Base-by-base conservation (phyloP, 495 filamentous ascomycete species). In the Penicillium silybi region DNA sequence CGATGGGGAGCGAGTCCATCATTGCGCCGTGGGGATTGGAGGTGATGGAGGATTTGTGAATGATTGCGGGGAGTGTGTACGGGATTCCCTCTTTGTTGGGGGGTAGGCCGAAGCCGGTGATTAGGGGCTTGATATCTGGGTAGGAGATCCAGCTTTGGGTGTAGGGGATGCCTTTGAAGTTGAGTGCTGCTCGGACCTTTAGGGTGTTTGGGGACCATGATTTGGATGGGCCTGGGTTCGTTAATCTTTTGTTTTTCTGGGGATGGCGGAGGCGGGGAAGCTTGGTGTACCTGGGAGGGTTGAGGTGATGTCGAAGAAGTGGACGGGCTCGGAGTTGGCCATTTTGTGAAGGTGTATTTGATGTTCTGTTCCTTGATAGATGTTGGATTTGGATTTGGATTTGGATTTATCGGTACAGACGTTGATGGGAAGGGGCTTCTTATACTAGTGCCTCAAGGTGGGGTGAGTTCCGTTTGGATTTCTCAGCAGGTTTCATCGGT, bases 141-240 rank as follows among this genome's bases (percentile, higher is more conserved):
- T 73, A 73, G 26, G 72, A 72, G 29, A 72, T 61, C 56, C 59
- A 75, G 49, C 63, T 66, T 50, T 75, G 64, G 10, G 70, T 73
- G 52, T 72, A 73, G 10, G 64, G 68, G 45, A 72, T 69, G 1
- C 58, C 53, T 44, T 75, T 75, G 63, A 66, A 72, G 58, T 75
- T 75, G 10, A 73, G 57, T 10, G 66, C 61, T 16, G 64, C 44
- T n/a, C 72, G 65, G 13, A 66, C 67, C 50, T 68, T 69, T 25
- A 70, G 53, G 16, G 72, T 73, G 46, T 72, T 73, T 0, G 64
- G 62, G 20, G 72, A 73, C 72, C 72, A 73, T 58, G 70, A 67
- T 46, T 71, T 70, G 1, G 44, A 39, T 16, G 63, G 4, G 4
- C 63, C 70, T 75, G 5, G 3, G 37, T 11, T 23, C 39, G 16